Evolutionary conservation across 2,329 filamentous ascomycete species (phyloP).

Genomic region (Microdochium nivale): DNA sequence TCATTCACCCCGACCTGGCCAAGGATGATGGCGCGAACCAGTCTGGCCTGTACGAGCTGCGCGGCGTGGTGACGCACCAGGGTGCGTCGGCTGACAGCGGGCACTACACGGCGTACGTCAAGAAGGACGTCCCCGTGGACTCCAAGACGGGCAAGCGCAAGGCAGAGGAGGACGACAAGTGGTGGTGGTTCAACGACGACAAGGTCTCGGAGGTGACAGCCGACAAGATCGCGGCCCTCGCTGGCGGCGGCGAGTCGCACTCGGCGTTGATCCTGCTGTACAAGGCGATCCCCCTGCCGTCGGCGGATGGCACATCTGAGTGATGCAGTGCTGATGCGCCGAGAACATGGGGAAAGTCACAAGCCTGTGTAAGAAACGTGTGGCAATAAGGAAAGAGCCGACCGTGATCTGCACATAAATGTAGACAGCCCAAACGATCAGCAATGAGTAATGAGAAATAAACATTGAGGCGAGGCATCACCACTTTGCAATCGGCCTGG

Average conservation of each 20-base stretch:
- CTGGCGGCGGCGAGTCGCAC: slow-evolving; percentile 83
- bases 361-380: neutral
- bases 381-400: neutral
- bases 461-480: no score
- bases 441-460: no score
- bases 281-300: slow-evolving; percentile 61
- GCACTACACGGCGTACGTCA: slow-evolving; percentile 96
- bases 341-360: neutral
- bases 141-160: slow-evolving; percentile 63
- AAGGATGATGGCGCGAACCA: slow-evolving; percentile 81
- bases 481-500: no score
- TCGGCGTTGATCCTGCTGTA: slow-evolving; percentile 77
- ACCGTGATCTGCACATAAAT: no score
- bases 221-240: slow-evolving; percentile 84
- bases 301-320: slow-evolving; percentile 35
- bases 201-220: slow-evolving; percentile 86
- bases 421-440: no score
- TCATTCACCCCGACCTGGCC: slow-evolving; percentile 67
- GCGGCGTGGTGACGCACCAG: slow-evolving; percentile 92
- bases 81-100: slow-evolving; percentile 94
- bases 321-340: slow-evolving; percentile 6
- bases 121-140: slow-evolving; percentile 72
- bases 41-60: slow-evolving; percentile 89
- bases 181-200: slow-evolving; percentile 99
- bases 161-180: slow-evolving; percentile 80